Base-by-base conservation (phyloP, 257 asterid genomes). In the Euphrasia confusa region DNA sequence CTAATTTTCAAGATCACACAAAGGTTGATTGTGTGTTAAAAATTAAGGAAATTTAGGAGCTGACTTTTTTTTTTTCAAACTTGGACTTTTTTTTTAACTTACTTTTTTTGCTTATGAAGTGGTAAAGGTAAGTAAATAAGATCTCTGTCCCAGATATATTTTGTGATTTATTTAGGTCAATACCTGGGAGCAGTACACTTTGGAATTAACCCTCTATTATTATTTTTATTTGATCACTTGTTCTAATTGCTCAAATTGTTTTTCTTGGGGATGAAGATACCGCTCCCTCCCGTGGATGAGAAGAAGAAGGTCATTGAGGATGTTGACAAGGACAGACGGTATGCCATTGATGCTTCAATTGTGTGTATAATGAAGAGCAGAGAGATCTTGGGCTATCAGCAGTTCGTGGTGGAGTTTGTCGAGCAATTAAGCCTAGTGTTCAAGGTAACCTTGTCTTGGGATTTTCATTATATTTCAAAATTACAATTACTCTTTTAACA, bases 351-450 rank as follows among this genome's bases (percentile, higher is more conserved):
- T 66, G 87, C 87, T 56, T 76, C 90, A 2, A 76, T 83, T 60
- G 84, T 83, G 18, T 79, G 90, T 33, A 83, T 83, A 63, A 83
- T 83, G 87, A 83, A 83, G 72, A 80, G 84, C 54, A 70, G 90
- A 65, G 78, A 80, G 70, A 81, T 76, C 39, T 74, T 83, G 75
- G 84, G 87, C 32, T 83, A 80, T 68, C 90, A 80, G 67, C 82
- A 77, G 64, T 71, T 83, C 79, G 87, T 83, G 39, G 70, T 72
- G 81, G 90, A 83, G 63, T 83, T 87, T 7, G 90, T 72, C 2
- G 90, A 83, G 77, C 90, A 80, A 52, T 47, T 80, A 66, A 80
- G 79, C 5, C 81, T 83, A 15, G 80, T 78, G 84, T 83, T 80
- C 75, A 80, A 80, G 85, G 88, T 82, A 77, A 24, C 10, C 55